Evolutionary conservation across 116 monocot genomes (phyloP).

Genomic region (Phalaenopsis hybrid): DNA sequence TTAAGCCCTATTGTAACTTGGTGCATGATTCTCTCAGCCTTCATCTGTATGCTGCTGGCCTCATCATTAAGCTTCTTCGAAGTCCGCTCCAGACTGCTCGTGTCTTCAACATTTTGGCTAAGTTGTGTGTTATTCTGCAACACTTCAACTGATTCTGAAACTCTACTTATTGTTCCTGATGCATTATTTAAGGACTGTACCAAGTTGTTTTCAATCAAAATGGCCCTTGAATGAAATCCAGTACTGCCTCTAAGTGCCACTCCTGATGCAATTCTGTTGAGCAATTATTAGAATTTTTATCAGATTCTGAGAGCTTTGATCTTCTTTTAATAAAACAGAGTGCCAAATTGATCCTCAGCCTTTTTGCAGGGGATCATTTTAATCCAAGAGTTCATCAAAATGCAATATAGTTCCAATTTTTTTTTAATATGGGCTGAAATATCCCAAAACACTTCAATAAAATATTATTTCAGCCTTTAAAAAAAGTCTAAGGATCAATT

Average conservation of each 20-base stretch:
- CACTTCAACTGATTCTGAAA: slow-evolving; percentile 41
- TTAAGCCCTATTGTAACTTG: slow-evolving; percentile 54
- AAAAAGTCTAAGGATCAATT: too few relatives aligned
- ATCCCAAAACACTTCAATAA: too few relatives aligned
- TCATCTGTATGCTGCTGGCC: slow-evolving; percentile 41
- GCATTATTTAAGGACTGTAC: slow-evolving; percentile 45
- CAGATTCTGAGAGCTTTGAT: background rate
- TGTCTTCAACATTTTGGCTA: slow-evolving; percentile 17
- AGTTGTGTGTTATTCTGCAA: slow-evolving; percentile 39
- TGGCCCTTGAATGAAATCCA: slow-evolving; percentile 53
- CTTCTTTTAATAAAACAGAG: background rate
- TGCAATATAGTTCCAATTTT: too few relatives aligned
- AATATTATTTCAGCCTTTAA: too few relatives aligned
- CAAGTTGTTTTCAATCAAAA: slow-evolving; percentile 42
- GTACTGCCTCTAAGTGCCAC: slow-evolving; percentile 48
- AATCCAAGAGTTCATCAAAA: too few relatives aligned
- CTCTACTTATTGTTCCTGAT: slow-evolving; percentile 53
- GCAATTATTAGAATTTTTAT: background rate
- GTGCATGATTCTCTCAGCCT: slow-evolving; percentile 41
- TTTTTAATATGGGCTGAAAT: too few relatives aligned
- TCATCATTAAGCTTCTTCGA: slow-evolving; percentile 38
- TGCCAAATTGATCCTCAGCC: too few relatives aligned
- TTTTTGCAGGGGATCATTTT: too few relatives aligned
- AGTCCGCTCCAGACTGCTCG: slow-evolving; percentile 36
- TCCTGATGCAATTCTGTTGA: slow-evolving; percentile 55